A percentile compares a stretch with the other conserved stretches of the same genome.
phyloP scores from a whole-genome alignment of 2,329 filamentous ascomycete species.

The Fusarium dlaminii region DNA sequence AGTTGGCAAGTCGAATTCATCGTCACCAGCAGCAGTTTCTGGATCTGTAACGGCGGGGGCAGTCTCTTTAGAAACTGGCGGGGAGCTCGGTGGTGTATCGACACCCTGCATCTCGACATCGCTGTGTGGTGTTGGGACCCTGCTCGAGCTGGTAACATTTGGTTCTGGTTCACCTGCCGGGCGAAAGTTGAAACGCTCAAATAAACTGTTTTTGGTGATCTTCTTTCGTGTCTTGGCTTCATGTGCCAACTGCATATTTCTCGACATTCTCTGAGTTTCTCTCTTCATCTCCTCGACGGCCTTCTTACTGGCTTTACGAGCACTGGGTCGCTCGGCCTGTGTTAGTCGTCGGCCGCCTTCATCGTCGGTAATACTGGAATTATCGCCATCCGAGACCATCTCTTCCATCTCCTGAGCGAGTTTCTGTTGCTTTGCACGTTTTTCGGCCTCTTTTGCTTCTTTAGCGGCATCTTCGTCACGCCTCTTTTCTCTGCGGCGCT shows the following conservation, averaged over 20 bases:
- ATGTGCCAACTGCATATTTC: conserved; percentile 91
- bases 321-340: conserved; percentile 70
- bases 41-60: not conserved
- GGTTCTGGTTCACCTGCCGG: conserved; percentile 49
- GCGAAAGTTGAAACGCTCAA: conserved; percentile 84
- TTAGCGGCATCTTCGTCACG: conserved; percentile 71
- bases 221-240: conserved; percentile 92
- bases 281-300: conserved; percentile 94
- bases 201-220: conserved; percentile 82
- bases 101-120: conserved; percentile 62
- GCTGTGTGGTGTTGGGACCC: conserved; percentile 60
- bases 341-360: conserved; percentile 73
- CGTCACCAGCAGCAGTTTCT: conserved; percentile 7
- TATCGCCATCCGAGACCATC: conserved; percentile 48
- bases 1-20: conserved; percentile 40
- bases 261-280: conserved; percentile 89
- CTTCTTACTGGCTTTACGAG: conserved; percentile 91
- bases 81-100: conserved; percentile 79
- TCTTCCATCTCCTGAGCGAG: conserved; percentile 50
- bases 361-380: conserved; percentile 68
- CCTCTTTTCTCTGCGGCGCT: conserved; percentile 77
- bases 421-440: conserved; percentile 49
- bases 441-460: conserved; percentile 58
- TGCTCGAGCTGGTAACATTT: conserved; percentile 65
- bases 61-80: conserved; percentile 53